Evolutionary conservation across 192 early-diverging fungal genomes (phyloP), one percentile per base, ranked within the genome.

Genomic region (Chytriomyces confervae): DNA sequence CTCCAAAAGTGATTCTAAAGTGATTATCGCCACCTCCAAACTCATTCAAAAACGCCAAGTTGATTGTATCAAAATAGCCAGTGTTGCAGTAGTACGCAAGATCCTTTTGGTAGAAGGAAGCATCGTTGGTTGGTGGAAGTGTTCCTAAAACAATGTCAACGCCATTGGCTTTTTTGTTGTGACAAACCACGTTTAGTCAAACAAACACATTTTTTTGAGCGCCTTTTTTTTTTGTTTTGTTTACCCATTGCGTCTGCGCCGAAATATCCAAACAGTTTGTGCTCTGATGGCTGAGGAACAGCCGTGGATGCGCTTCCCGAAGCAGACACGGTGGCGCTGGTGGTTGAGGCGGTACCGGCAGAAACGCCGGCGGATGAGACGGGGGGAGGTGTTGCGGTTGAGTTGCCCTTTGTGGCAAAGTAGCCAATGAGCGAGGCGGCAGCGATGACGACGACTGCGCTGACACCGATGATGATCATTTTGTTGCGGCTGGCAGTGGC

Each of bases 41-140:
- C 23, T 50, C 18, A 29, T 76, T 76, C 62, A 76, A 50, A 47
- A 76, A 76, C 24, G 74, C 74, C 7, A 76, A 11, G 63, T 76
- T 76, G 46, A 76, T 76, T 7, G 63, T 66, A 50, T 76, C 9
- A 0, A 16, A 72, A n/a, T 57, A 29, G 3, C 72, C 72, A 48
- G 72, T 76, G 50, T 50, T 66, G 63, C 74, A 76, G 63, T 76
- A 76, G 13, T 45, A 50, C 10, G 62, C 64, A 9, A 76, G 64
- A 27, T 13, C 46, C 5, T 36, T 51, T 51, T 76, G 74, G 45
- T 76, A 76, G 23, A 18, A 16, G 20, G 62, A 9, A 23, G 20
- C 29, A 66, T 11, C 8, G 13, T 62, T 76, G 7, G 10, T 24
- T 6, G 29, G 62, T 13, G 29, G 7, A 20, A 61, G 20, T 44